Conservation (phyloP, 805 yeast genomes). For the Candida orba region DNA sequence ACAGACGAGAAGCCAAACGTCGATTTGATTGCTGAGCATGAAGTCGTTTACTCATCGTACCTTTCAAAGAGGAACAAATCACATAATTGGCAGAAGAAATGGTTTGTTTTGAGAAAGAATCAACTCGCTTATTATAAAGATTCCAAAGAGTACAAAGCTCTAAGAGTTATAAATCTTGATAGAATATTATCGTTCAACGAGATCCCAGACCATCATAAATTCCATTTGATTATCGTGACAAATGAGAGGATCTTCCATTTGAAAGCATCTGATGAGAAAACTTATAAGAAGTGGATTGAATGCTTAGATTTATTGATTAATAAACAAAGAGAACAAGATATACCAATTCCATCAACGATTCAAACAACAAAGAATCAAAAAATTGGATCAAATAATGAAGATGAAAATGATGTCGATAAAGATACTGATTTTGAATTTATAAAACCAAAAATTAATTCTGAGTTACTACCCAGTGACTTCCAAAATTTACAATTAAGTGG, state of each 20-base stretch:
- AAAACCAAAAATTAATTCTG: slow-evolving; percentile 1
- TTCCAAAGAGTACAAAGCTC: slow-evolving; percentile 31
- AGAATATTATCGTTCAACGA: slow-evolving; percentile 14
- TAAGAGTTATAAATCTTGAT: slow-evolving; percentile 24
- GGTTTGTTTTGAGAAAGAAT: slow-evolving; percentile 33
- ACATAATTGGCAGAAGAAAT: slow-evolving; percentile 32
- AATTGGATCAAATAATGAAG: neutral
- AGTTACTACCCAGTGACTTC: neutral
- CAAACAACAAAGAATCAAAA: slow-evolving; percentile 12
- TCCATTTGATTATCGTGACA: slow-evolving; percentile 20
- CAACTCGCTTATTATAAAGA: slow-evolving; percentile 35
- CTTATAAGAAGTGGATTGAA: slow-evolving; percentile 18
- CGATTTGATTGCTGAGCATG: slow-evolving; percentile 4
- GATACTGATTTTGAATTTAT: neutral
- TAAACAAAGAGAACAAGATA: neutral
- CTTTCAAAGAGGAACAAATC: slow-evolving; percentile 27
- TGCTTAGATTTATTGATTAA: neutral
- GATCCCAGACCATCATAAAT: slow-evolving; percentile 16
- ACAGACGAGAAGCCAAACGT: neutral
- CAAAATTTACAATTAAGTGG: slow-evolving; percentile 13
- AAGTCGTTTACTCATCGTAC: slow-evolving; percentile 23
- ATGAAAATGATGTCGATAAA: neutral
- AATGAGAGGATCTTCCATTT: slow-evolving; percentile 17
- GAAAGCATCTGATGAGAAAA: slow-evolving; percentile 15
- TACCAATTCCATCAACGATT: slow-evolving; percentile 3